These are phyloP conservation scores for Pseudocercospora vitis DNA, from an alignment of 2,329 filamentous ascomycete genomes.

Conservation along the genomic window DNA sequence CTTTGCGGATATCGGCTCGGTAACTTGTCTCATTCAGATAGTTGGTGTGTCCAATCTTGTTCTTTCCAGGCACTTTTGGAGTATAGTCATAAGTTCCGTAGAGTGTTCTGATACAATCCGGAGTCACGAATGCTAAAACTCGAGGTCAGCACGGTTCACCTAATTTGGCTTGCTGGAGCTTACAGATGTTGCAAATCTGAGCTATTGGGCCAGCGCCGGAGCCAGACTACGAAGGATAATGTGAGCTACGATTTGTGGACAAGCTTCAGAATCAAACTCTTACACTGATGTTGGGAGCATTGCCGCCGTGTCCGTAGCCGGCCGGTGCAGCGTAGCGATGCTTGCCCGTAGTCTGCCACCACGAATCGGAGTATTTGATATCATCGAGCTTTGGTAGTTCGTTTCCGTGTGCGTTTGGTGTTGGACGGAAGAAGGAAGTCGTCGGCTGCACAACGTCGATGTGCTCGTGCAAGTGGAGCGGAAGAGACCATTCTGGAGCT, in stretches of 20 bases:
- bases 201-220: slow-evolving; percentile 18
- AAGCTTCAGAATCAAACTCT: neutral
- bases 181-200: slow-evolving; percentile 48
- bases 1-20: slow-evolving; percentile 57
- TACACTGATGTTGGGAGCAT: slow-evolving; percentile 11
- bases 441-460: slow-evolving; percentile 63
- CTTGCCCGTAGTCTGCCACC: slow-evolving; percentile 27
- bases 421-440: slow-evolving; percentile 57
- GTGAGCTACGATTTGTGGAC: neutral
- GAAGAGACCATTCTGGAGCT: slow-evolving; percentile 59
- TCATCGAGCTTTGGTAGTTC: slow-evolving; percentile 12
- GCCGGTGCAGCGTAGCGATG: slow-evolving; percentile 17
- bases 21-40: slow-evolving; percentile 52
- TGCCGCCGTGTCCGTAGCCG: slow-evolving; percentile 5
- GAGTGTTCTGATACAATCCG: slow-evolving; percentile 55
- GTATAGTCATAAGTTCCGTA: slow-evolving; percentile 58
- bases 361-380: slow-evolving; percentile 23
- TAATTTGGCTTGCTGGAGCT: too few relatives aligned
- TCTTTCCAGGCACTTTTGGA: slow-evolving; percentile 45
- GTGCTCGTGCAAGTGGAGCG: slow-evolving; percentile 57
- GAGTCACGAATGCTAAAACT: slow-evolving; percentile 50
- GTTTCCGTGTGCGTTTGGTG: slow-evolving; percentile 22
- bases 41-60: slow-evolving; percentile 49
- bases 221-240: neutral
- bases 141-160: neutral